phyloP scores from a whole-genome alignment of 371 early-diverging fungal genomes.

The Mortierella sp. region DNA sequence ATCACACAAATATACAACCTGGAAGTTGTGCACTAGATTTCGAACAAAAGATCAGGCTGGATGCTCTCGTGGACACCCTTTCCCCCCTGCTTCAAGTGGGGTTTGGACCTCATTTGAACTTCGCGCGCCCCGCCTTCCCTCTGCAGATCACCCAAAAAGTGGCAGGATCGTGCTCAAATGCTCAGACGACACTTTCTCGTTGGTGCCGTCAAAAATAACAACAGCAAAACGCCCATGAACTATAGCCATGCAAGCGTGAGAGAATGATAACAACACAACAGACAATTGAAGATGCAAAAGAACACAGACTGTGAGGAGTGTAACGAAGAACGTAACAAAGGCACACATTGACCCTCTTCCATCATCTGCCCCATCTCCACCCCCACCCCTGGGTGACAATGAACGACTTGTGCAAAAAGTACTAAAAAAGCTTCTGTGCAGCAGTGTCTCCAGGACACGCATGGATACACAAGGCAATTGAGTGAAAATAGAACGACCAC shows the following conservation, averaged over 20 bases:
- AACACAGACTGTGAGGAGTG: too few relatives aligned
- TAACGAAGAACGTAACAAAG: too few relatives aligned
- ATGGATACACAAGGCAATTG: neutral
- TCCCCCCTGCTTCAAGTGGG: neutral
- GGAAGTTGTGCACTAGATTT: too few relatives aligned
- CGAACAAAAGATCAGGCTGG: neutral
- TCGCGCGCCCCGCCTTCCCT: neutral
- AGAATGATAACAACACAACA: conserved; percentile 6
- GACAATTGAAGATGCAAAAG: neutral
- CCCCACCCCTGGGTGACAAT: neutral
- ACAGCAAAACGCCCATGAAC: neutral
- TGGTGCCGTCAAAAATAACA: neutral
- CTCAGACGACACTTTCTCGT: conserved; percentile 3
- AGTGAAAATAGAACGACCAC: too few relatives aligned
- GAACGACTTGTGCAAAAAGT: neutral
- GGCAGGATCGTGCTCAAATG: conserved; percentile 5
- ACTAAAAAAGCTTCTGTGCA: conserved; percentile 1
- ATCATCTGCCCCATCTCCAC: too few relatives aligned
- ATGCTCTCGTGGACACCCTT: neutral
- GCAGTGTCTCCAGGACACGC: neutral
- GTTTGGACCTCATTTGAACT: neutral
- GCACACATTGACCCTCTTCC: too few relatives aligned
- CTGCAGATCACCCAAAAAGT: neutral
- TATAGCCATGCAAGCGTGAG: conserved; percentile 2
- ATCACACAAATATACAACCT: too few relatives aligned